Evolutionary conservation across 768 basidiomycete genomes (phyloP).

Genomic region (Russula brevipes): DNA sequence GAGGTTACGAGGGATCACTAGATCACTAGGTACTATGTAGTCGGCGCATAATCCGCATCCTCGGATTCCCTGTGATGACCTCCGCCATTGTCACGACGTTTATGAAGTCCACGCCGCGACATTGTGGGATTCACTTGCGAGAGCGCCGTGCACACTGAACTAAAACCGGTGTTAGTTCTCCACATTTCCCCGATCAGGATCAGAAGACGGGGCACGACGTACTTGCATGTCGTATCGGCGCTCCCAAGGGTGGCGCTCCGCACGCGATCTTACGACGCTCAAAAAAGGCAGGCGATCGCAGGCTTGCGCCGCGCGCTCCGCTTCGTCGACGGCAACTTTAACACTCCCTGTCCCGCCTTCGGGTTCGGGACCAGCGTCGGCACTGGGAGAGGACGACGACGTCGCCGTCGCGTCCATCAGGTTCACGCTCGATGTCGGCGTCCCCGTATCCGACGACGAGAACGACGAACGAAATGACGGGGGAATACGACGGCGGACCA

Average conservation of each 20-base stretch:
- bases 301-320: constrained; percentile 23
- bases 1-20: not conserved
- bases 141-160: constrained; percentile 25
- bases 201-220: constrained; percentile 2
- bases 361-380: constrained; percentile 12
- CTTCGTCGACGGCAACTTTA: constrained; percentile 19
- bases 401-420: not conserved
- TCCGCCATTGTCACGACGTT: constrained; percentile 20
- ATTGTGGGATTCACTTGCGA: constrained; percentile 25
- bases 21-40: constrained; percentile 6
- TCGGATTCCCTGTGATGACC: constrained; percentile 13
- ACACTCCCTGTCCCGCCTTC: constrained; percentile 21
- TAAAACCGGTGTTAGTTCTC: constrained; percentile 8
- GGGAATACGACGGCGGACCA: constrained; percentile 1
- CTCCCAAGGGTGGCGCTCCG: constrained; percentile 25
- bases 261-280: constrained; percentile 43
- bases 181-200: constrained; percentile 1
- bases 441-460: constrained; percentile 17
- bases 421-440: constrained; percentile 16
- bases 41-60: constrained; percentile 20
- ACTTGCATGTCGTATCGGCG: constrained; percentile 26
- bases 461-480: constrained; percentile 11
- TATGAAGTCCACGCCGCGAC: constrained; percentile 26
- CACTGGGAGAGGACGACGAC: not conserved
- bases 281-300: constrained; percentile 38